Conservation (phyloP, 306 rosid species). For the Rubus parviflorus region DNA sequence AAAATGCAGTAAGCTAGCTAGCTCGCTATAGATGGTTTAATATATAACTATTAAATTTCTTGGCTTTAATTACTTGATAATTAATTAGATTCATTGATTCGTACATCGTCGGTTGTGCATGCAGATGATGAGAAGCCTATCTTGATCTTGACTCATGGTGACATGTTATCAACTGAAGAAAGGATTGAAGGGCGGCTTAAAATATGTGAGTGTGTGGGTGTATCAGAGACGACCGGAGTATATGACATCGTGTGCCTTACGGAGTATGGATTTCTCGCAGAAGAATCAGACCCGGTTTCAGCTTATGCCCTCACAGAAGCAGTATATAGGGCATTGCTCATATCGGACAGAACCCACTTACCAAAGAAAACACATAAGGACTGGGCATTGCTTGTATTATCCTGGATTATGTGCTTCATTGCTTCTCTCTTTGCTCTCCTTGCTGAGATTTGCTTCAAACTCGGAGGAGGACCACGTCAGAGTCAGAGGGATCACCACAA, state of each 20-base stretch:
- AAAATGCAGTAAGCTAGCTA: slow-evolving; percentile 27
- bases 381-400: slow-evolving; percentile 25
- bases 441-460: slow-evolving; percentile 37
- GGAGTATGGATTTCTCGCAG: slow-evolving; percentile 40
- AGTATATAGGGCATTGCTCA: slow-evolving; percentile 39
- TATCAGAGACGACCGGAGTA: slow-evolving; percentile 44
- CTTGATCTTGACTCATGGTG: slow-evolving; percentile 49
- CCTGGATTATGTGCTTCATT: slow-evolving; percentile 34
- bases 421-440: slow-evolving; percentile 35
- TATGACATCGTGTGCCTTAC: slow-evolving; percentile 45
- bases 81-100: too few species aligned
- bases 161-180: slow-evolving; percentile 45
- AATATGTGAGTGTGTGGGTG: slow-evolving; percentile 32
- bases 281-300: slow-evolving; percentile 46
- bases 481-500: slow-evolving; percentile 1
- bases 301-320: slow-evolving; percentile 44
- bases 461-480: slow-evolving; percentile 16
- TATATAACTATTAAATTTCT: background rate
- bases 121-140: slow-evolving; percentile 46
- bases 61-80: background rate
- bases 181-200: slow-evolving; percentile 43
- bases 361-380: slow-evolving; percentile 34
- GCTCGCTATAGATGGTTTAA: background rate
- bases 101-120: background rate
- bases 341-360: slow-evolving; percentile 37